Percentiles rank a stretch among this genome's conserved stretches.
phyloP scores from a whole-genome alignment of 2,329 filamentous ascomycete genomes.

The Pseudogymnoascus sp. region DNA sequence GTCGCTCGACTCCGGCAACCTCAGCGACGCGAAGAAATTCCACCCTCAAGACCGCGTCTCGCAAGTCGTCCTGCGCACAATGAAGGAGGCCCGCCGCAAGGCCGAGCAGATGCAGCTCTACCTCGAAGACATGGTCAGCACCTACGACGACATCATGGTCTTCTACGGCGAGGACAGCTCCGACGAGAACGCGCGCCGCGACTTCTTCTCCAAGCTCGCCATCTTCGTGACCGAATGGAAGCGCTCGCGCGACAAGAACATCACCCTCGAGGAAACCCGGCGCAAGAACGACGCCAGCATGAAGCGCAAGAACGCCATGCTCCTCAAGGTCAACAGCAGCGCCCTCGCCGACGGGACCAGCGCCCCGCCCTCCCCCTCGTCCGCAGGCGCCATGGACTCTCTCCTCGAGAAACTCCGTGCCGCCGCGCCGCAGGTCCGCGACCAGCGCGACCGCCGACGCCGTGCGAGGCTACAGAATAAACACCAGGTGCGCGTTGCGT shows the following conservation, averaged over 20 bases:
- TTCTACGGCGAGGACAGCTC: slow-evolving; percentile 92
- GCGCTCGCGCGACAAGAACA: slow-evolving; percentile 91
- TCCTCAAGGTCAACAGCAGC: slow-evolving; percentile 48
- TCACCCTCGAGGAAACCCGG: slow-evolving; percentile 69
- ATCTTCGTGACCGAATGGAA: slow-evolving; percentile 90
- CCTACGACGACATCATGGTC: slow-evolving; percentile 89
- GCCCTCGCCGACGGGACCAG: slow-evolving; percentile 29
- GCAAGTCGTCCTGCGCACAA: slow-evolving; percentile 80
- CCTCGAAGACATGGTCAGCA: slow-evolving; percentile 82
- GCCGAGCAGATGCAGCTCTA: slow-evolving; percentile 93
- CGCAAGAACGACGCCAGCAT: slow-evolving; percentile 84
- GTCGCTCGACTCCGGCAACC: slow-evolving; percentile 84
- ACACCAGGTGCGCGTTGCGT: slow-evolving; percentile 82
- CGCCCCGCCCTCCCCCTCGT: slow-evolving; percentile 55
- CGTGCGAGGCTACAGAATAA: slow-evolving; percentile 82
- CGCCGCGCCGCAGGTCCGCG: slow-evolving; percentile 80
- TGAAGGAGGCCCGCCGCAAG: slow-evolving; percentile 95
- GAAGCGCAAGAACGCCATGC: slow-evolving; percentile 75
- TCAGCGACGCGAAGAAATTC: slow-evolving; percentile 95
- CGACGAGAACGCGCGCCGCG: slow-evolving; percentile 85
- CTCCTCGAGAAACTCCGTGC: slow-evolving; percentile 90
- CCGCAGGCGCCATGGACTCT: slow-evolving; percentile 90
- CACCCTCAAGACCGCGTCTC: slow-evolving; percentile 93
- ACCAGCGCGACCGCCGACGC: slow-evolving; percentile 80
- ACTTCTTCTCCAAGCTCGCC: slow-evolving; percentile 93